phyloP scores from a whole-genome alignment of 345 rosid genomes.

The Sisymbrium irio region DNA sequence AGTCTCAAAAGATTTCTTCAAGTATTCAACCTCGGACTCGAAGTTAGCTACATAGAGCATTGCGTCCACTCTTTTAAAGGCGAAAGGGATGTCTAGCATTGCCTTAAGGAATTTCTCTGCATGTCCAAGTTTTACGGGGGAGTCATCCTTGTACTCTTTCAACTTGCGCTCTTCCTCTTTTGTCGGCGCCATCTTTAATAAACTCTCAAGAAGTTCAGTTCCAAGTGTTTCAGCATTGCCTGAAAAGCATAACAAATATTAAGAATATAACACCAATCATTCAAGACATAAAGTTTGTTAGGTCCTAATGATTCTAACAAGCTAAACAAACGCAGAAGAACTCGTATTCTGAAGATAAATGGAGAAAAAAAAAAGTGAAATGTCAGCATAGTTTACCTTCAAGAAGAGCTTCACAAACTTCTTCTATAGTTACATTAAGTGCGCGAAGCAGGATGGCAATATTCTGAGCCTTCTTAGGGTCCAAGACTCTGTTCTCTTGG shows the following conservation, averaged over 20 bases:
- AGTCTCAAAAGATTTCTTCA: conserved; percentile 75
- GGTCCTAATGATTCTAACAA: not conserved
- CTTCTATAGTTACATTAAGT: conserved; percentile 86
- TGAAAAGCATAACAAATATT: conserved; percentile 31
- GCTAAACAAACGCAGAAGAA: not conserved
- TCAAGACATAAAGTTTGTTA: not conserved
- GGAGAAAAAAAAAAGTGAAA: not conserved
- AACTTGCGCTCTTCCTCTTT: conserved; percentile 93
- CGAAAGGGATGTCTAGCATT: conserved; percentile 90
- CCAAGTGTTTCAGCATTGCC: conserved; percentile 92
- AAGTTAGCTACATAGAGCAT: conserved; percentile 91
- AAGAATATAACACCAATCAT: not conserved
- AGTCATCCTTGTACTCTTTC: conserved; percentile 70
- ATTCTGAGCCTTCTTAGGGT: conserved; percentile 95
- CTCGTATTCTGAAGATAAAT: not conserved
- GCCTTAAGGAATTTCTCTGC: conserved; percentile 92
- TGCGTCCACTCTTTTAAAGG: conserved; percentile 78
- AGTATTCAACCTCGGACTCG: conserved; percentile 83
- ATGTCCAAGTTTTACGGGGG: conserved; percentile 78
- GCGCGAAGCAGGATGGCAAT: conserved; percentile 90
- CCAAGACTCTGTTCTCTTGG: conserved; percentile 83
- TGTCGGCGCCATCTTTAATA: conserved; percentile 87
- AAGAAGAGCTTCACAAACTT: conserved; percentile 93
- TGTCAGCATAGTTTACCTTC: conserved; percentile 61
- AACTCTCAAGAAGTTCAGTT: conserved; percentile 91